These are phyloP conservation scores for Termitomyces sp. DNA, from an alignment of 768 basidiomycete species.

Conservation along the genomic window DNA sequence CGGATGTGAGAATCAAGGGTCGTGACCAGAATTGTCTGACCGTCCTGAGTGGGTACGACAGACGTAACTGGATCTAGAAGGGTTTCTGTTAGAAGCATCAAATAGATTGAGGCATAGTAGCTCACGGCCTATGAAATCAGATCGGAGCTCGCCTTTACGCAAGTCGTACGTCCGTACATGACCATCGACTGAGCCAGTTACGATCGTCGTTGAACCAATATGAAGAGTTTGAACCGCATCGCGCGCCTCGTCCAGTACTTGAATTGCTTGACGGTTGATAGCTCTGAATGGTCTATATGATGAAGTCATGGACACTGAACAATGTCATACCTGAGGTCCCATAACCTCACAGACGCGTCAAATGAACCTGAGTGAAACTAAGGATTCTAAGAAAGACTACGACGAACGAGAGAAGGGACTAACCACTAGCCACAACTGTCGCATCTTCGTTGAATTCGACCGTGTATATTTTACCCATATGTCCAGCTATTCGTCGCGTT, in stretches of 20 bases:
- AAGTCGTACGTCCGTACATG: constrained; percentile 91
- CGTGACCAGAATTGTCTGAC: constrained; percentile 74
- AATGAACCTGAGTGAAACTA: constrained; percentile 67
- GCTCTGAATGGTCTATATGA: constrained; percentile 32
- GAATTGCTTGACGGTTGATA: constrained; percentile 72
- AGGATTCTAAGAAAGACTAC: background rate
- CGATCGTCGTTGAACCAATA: constrained; percentile 59
- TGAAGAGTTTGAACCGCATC: constrained; percentile 82
- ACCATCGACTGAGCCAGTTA: constrained; percentile 88
- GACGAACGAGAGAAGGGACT: constrained; percentile 8
- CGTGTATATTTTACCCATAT: constrained; percentile 84
- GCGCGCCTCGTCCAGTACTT: constrained; percentile 81
- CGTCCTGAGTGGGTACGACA: constrained; percentile 73
- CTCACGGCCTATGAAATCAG: constrained; percentile 89
- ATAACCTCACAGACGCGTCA: constrained; percentile 85
- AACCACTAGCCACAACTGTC: constrained; percentile 84
- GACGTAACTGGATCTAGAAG: constrained; percentile 79
- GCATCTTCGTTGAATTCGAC: constrained; percentile 91
- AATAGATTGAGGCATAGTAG: constrained; percentile 11
- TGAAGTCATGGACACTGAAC: background rate
- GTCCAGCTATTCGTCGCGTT: constrained; percentile 77
- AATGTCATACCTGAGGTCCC: constrained; percentile 76
- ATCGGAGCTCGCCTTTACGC: constrained; percentile 83
- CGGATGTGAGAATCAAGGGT: constrained; percentile 83
- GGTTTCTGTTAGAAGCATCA: constrained; percentile 1